Percentiles rank a stretch among this genome's conserved stretches.
Evolutionary conservation across 345 rosid genomes (phyloP).

Genomic region (Corchorus capsularis): DNA sequence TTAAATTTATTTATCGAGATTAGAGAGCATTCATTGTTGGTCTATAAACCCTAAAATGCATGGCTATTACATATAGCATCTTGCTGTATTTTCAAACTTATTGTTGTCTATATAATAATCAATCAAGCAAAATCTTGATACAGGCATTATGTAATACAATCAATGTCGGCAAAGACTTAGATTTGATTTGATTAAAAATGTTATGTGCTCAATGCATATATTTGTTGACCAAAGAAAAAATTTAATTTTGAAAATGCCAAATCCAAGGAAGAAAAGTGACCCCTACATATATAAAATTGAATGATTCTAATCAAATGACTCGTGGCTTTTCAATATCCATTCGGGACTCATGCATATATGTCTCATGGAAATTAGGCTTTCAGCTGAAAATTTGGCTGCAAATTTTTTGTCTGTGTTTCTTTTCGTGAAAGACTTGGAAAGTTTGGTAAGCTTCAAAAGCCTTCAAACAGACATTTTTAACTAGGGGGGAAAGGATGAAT

Average conservation of each 20-base stretch:
- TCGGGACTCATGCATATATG: not conserved
- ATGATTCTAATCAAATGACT: not conserved
- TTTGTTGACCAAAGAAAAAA: not conserved
- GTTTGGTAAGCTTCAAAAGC: too few species aligned
- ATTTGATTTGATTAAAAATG: not conserved
- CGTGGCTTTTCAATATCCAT: not conserved
- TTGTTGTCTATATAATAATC: not conserved
- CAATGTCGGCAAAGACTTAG: constrained; percentile 6
- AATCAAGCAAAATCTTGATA: not conserved
- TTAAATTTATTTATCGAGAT: not conserved
- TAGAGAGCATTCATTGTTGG: constrained; percentile 2
- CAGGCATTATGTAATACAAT: not conserved
- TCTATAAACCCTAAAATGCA: constrained; percentile 5
- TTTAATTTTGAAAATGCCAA: not conserved
- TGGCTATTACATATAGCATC: constrained; percentile 7
- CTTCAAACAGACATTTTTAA: too few species aligned
- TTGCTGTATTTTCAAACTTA: not conserved
- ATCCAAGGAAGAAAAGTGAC: not conserved
- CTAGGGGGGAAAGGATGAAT: not conserved
- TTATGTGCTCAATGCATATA: not conserved
- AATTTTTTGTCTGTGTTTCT: not conserved
- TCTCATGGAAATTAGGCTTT: not conserved
- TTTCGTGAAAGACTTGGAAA: too few species aligned
- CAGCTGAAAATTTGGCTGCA: not conserved
- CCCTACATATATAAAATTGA: not conserved